Base-by-base conservation (phyloP, 2,329 filamentous ascomycete species). In the Ascochyta lentis region DNA sequence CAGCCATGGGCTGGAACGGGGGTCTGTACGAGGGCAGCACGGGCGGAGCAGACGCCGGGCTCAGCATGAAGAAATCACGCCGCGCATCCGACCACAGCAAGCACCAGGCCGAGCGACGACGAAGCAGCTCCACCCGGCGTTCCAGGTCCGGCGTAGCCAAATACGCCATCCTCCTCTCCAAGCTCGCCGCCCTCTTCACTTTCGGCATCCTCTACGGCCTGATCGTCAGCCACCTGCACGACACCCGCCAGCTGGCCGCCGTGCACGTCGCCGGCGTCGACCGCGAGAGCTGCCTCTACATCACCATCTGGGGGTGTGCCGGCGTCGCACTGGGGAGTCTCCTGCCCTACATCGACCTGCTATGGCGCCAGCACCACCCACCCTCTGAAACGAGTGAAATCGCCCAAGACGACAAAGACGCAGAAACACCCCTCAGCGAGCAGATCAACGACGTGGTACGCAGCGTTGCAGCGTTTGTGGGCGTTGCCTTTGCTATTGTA, bases 171-270 rank as follows among this genome's bases (percentile, higher is more conserved):
- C 75, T 89, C 1, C 63, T 77, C 4, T 67, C 85, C 24, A 85
- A 90, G 50, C 84, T 84, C 2, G 73, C 81, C 0, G 77, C 95
- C 3, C 82, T 98, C 9, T 95, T 95, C 69, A 77, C 83, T 0
- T 87, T 96, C 34, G 95, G 95, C 0, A 82, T 94, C 49, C 85
- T 88, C 15, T 98, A 96, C 74, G 94, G 94, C 1, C 79, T 89
- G 1, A 81, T 97, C 37, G 89, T 97, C 35, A 88, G 89, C 19
- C 88, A 91, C 70, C 79, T 98, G 40, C 92, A 94, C 65, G 86
- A 89, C 59, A 85, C 86, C 46, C 82, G 86, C 60, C 81, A 83
- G 41, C 79, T 92, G 44, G 83, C 84, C 0, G 84, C 86, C 0
- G 83, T 91, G 31, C 82, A 85, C 50, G 79, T 89, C 42, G 81